phyloP scores from a whole-genome alignment of 495 filamentous ascomycete species.

The Hypoxylon subgilvum region DNA sequence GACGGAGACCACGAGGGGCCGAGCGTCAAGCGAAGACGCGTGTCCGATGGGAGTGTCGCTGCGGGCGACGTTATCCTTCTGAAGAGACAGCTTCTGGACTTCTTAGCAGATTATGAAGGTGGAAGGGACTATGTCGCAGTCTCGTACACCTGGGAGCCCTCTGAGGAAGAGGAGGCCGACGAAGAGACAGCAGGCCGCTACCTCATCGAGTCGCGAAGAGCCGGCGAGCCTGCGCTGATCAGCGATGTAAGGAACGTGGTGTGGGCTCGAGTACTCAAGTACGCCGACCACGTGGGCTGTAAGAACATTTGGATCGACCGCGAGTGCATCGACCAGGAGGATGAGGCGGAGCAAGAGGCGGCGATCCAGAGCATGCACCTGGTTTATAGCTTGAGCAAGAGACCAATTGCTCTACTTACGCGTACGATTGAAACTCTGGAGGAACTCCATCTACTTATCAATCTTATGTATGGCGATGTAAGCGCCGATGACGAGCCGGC shows the following conservation, averaged over 20 bases:
- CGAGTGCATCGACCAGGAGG: slow-evolving; percentile 49
- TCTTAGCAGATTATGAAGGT: slow-evolving; percentile 13
- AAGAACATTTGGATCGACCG: slow-evolving; percentile 51
- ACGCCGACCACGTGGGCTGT: slow-evolving; percentile 34
- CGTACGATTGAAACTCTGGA: slow-evolving; percentile 29
- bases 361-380: slow-evolving; percentile 52
- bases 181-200: slow-evolving; percentile 16
- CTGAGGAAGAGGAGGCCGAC: slow-evolving; percentile 28
- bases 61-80: slow-evolving; percentile 19
- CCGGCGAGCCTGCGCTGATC: slow-evolving; percentile 29
- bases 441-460: slow-evolving; percentile 36
- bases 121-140: slow-evolving; percentile 40
- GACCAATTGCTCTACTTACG: slow-evolving; percentile 43
- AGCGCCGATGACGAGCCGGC: slow-evolving; percentile 29
- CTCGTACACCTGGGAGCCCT: slow-evolving; percentile 41
- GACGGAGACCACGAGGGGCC: slow-evolving; percentile 29
- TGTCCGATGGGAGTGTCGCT: slow-evolving; percentile 31
- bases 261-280: slow-evolving; percentile 35
- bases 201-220: slow-evolving; percentile 31
- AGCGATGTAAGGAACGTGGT: slow-evolving; percentile 36
- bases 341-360: slow-evolving; percentile 41
- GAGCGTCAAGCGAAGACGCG: slow-evolving; percentile 35
- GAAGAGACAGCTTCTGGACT: slow-evolving; percentile 32
- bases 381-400: slow-evolving; percentile 43
- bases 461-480: slow-evolving; percentile 28